Base-by-base conservation (phyloP, 2,329 filamentous ascomycete genomes). In the Penicillium fuscoglaucum region DNA sequence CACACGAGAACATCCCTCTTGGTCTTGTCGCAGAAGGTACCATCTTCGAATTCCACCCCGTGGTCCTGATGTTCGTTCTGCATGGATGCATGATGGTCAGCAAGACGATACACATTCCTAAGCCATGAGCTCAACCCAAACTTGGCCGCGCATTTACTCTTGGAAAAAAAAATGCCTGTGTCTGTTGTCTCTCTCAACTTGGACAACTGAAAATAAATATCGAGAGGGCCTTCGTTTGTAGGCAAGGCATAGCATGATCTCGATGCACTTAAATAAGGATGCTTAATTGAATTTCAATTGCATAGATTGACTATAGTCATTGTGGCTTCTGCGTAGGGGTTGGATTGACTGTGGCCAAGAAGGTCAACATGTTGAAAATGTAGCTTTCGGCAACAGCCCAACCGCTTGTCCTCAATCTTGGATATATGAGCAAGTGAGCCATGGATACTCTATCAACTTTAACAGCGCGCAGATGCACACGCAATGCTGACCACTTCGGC, bases 51-150 rank as follows among this genome's bases (percentile, higher is more conserved):
- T 86, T 97, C 60, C 95, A 99, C 74, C 93, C 95, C 15, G 82
- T 89, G 4, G 90, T 89, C 8, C 76, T 87, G 26, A 70, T 98
- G 60, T 99, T 97, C 76, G 81, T 96, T 59, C 68, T 92, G n/a
- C 91, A 96, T 73, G 95, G 93, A 21, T 96, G 90, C 72, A 78
- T 95, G 71, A 98, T 99, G 95, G 89, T 93, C 63, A 96, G 91
- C 80, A 96, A 93, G 83, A 93, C 87, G 33, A 86, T 99, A 70
- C 91, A 95, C 74, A 92, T 99, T 66, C 95, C 95, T 17, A 99
- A 99, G 85, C 92, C 83, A 52, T 85, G 64, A 64, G 59, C 10
- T 52, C 40, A 54, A 39, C 46, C 28, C 46, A 35, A 39, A 46
- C 59, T 35, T 61, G 55, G 56, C 54, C 51, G 52, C 54, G 61